These are phyloP conservation scores for Bjerkandera adusta DNA, from an alignment of 1,284 basidiomycete genomes.

Conservation along the genomic window DNA sequence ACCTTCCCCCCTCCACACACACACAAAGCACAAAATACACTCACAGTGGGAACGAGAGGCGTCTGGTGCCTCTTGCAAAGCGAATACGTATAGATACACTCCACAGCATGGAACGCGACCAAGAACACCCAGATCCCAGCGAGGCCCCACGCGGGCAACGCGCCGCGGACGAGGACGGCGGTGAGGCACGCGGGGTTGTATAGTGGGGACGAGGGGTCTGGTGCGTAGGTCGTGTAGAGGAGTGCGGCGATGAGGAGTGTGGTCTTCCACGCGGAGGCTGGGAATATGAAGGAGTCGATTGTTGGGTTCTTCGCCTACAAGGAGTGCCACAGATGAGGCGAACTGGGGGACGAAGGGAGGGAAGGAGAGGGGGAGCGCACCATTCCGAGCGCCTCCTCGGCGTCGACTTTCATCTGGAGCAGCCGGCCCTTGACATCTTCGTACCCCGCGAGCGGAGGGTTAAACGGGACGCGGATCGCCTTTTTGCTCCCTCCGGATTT, in stretches of 20 bases:
- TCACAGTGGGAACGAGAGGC: constrained; percentile 51
- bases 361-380: constrained; percentile 36
- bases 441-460: constrained; percentile 69
- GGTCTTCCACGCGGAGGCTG: constrained; percentile 26
- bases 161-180: constrained; percentile 21
- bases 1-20: background rate
- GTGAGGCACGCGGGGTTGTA: constrained; percentile 17
- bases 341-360: background rate
- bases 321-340: background rate
- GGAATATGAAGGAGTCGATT: constrained; percentile 54
- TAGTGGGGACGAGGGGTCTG: constrained; percentile 22
- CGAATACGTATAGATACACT: constrained; percentile 50
- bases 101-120: constrained; percentile 41
- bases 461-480: constrained; percentile 53
- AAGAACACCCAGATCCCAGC: constrained; percentile 31
- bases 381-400: constrained; percentile 74
- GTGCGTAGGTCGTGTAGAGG: constrained; percentile 41
- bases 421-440: constrained; percentile 79
- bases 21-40: constrained; percentile 24
- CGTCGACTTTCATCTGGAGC: constrained; percentile 69
- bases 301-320: constrained; percentile 59
- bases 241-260: constrained; percentile 29
- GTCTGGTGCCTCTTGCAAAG: constrained; percentile 58
- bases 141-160: constrained; percentile 22
- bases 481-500: constrained; percentile 44